Conservation (phyloP, 768 basidiomycete species). For the Calvatia gigantea region DNA sequence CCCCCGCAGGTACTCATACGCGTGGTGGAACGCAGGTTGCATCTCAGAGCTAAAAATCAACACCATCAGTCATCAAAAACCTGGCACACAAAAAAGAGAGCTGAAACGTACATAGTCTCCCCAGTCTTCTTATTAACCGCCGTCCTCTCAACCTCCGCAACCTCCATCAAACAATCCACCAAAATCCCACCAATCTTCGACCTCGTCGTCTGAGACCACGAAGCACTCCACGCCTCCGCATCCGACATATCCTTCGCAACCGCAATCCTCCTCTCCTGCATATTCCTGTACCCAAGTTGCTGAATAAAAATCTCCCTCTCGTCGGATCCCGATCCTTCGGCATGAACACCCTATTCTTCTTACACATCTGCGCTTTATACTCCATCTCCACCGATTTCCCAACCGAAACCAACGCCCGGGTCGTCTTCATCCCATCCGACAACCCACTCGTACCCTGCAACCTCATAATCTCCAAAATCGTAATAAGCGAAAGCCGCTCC, state of each 20-base stretch:
- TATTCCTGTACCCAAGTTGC: conserved; percentile 52
- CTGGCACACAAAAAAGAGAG: background rate
- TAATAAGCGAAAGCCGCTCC: conserved; percentile 81
- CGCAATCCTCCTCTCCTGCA: conserved; percentile 63
- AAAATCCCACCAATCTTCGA: conserved; percentile 80
- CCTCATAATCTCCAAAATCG: conserved; percentile 87
- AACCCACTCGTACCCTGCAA: conserved; percentile 74
- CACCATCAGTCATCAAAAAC: conserved; percentile 10
- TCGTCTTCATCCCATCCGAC: conserved; percentile 85
- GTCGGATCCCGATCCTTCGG: conserved; percentile 28
- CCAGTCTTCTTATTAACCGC: conserved; percentile 55
- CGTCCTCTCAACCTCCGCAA: conserved; percentile 70
- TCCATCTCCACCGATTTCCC: conserved; percentile 88
- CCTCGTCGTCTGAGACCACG: conserved; percentile 79
- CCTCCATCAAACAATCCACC: conserved; percentile 80
- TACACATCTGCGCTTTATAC: conserved; percentile 82
- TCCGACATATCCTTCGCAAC: conserved; percentile 64
- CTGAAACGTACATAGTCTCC: conserved; percentile 51
- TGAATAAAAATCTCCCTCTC: conserved; percentile 51
- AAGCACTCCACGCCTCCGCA: conserved; percentile 68
- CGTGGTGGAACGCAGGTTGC: conserved; percentile 89
- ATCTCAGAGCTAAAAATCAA: conserved; percentile 51
- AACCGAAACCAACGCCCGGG: conserved; percentile 73
- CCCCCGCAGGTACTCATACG: conserved; percentile 92
- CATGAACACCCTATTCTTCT: conserved; percentile 53